These are phyloP conservation scores for Venturia effusa DNA, from an alignment of 2,329 filamentous ascomycete species.

Conservation along the genomic window DNA sequence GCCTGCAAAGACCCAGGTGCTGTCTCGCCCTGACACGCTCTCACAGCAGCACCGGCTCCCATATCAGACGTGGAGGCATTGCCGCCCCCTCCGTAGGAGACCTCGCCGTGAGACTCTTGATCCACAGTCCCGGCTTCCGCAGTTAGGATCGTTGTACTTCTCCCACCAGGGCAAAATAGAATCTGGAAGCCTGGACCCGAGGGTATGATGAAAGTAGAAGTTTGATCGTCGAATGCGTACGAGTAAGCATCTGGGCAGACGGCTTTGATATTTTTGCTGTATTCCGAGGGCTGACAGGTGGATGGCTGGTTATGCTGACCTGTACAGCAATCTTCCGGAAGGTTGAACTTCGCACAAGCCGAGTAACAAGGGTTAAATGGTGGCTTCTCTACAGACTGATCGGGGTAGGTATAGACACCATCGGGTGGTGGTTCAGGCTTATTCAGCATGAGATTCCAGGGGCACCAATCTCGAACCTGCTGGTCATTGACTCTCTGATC, in stretches of 20 bases:
- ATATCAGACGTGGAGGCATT: neutral
- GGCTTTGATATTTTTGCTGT: constrained; percentile 58
- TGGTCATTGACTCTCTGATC: constrained; percentile 48
- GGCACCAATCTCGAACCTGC: constrained; percentile 61
- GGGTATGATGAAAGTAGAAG: constrained; percentile 46
- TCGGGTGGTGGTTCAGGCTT: constrained; percentile 60
- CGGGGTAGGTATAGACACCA: constrained; percentile 71
- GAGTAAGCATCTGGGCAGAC: constrained; percentile 81
- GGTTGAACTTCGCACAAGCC: constrained; percentile 59
- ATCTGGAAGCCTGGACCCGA: constrained; percentile 67
- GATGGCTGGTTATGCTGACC: constrained; percentile 54
- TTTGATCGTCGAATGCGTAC: constrained; percentile 52
- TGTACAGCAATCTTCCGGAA: constrained; percentile 63
- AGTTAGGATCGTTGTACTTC: constrained; percentile 38
- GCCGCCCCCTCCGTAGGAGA: neutral
- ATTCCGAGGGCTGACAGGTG: constrained; percentile 55
- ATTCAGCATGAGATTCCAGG: constrained; percentile 62
- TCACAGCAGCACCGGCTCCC: neutral
- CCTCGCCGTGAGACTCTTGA: neutral
- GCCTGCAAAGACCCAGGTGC: neutral
- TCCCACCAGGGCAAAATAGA: constrained; percentile 59
- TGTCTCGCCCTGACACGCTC: neutral
- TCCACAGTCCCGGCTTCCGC: constrained; percentile 17
- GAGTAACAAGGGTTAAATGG: constrained; percentile 69
- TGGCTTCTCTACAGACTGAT: constrained; percentile 59